Evolutionary conservation across 768 basidiomycete genomes (phyloP).

Genomic region (Boletus reticuloceps): DNA sequence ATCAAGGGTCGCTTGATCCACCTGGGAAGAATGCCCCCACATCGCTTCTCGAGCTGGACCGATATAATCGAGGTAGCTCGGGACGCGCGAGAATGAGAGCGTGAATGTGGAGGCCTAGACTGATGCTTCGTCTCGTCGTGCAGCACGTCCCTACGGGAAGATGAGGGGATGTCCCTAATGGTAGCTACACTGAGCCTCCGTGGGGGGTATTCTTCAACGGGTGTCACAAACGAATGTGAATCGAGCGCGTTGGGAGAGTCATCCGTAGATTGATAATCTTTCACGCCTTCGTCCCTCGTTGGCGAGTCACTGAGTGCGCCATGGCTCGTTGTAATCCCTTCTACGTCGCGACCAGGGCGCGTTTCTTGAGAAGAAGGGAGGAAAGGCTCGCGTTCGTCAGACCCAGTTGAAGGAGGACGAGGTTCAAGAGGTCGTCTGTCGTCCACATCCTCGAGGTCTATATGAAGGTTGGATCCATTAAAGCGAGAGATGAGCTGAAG

Average conservation of each 20-base stretch:
- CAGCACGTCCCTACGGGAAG: constrained; percentile 6
- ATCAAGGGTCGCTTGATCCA: constrained; percentile 56
- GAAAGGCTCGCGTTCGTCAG: constrained; percentile 30
- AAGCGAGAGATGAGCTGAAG: constrained; percentile 82
- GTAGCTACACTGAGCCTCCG: constrained; percentile 26
- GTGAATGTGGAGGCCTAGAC: background rate
- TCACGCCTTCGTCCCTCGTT: constrained; percentile 17
- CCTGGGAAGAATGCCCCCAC: constrained; percentile 48
- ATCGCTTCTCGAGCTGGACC: constrained; percentile 38
- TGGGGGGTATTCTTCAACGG: constrained; percentile 28
- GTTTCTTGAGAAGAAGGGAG: constrained; percentile 19
- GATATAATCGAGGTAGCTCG: constrained; percentile 39
- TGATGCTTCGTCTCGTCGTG: constrained; percentile 18
- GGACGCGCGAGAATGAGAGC: constrained; percentile 5
- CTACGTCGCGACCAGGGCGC: constrained; percentile 13
- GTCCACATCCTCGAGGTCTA: constrained; percentile 70
- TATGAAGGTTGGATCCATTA: constrained; percentile 71
- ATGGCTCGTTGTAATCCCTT: background rate
- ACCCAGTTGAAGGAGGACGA: constrained; percentile 12
- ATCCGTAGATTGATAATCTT: constrained; percentile 28
- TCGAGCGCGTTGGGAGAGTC: constrained; percentile 32
- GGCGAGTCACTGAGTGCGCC: constrained; percentile 2
- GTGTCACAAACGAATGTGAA: constrained; percentile 20
- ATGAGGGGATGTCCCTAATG: constrained; percentile 25
- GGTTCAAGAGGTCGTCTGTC: constrained; percentile 35